These are phyloP conservation scores for Gloeopeniophorella convolvens DNA, from an alignment of 768 basidiomycete genomes.

Conservation along the genomic window DNA sequence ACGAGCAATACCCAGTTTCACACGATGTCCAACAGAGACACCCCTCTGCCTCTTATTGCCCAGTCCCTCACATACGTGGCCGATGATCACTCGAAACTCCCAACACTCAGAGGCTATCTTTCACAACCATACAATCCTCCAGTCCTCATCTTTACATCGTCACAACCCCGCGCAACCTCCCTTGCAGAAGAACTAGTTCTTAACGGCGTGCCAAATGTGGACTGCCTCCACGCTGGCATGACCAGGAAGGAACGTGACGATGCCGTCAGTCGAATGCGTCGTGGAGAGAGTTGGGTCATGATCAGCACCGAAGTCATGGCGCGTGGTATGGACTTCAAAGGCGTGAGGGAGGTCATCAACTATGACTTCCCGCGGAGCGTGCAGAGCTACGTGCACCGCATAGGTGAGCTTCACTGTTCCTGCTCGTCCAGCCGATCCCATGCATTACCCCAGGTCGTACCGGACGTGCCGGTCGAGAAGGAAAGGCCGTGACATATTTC, in stretches of 20 bases:
- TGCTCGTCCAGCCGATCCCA: background rate
- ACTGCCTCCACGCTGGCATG: conserved; percentile 88
- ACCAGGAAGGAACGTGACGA: conserved; percentile 84
- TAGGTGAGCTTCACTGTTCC: conserved; percentile 45
- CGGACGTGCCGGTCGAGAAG: conserved; percentile 87
- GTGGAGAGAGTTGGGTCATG: conserved; percentile 91
- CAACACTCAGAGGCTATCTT: conserved; percentile 77
- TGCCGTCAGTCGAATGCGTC: conserved; percentile 75
- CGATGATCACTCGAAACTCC: conserved; percentile 90
- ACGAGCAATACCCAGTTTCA: background rate
- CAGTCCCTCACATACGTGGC: conserved; percentile 90
- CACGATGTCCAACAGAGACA: conserved; percentile 54
- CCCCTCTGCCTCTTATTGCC: conserved; percentile 83
- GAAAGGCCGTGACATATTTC: conserved; percentile 93
- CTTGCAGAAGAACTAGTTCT: conserved; percentile 76
- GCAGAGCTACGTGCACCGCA: conserved; percentile 93
- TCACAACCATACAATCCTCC: conserved; percentile 84
- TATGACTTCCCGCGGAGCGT: conserved; percentile 95
- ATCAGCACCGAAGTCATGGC: conserved; percentile 97
- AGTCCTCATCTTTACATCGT: conserved; percentile 83
- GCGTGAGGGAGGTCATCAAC: conserved; percentile 90
- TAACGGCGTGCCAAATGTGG: conserved; percentile 73
- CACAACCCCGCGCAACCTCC: conserved; percentile 79
- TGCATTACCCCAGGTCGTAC: conserved; percentile 62
- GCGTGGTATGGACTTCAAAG: conserved; percentile 96